Conservation (phyloP, 768 basidiomycete genomes). For the Auricularia sp. region DNA sequence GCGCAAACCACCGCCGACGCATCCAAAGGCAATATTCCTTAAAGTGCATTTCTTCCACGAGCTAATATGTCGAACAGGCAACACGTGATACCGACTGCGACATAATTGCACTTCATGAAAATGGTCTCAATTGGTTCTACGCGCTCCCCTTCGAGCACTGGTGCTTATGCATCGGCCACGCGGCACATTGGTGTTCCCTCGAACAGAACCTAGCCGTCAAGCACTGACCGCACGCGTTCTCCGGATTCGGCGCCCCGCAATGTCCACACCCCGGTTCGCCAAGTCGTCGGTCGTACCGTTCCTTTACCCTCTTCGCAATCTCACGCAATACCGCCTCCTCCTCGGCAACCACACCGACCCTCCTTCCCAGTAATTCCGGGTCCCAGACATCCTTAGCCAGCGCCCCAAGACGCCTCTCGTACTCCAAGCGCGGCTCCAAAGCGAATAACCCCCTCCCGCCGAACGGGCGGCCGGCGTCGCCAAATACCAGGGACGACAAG, state of each 20-base stretch:
- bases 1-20: too few species aligned
- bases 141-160: neutral
- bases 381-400: neutral
- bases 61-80: too few species aligned
- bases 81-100: too few species aligned
- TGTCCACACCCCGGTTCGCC: conserved; percentile 11
- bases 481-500: conserved; percentile 14
- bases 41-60: too few species aligned
- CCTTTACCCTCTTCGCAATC: conserved; percentile 11
- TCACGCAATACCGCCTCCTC: neutral
- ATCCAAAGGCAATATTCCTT: too few species aligned
- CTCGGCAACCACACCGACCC: too few species aligned
- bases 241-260: conserved; percentile 8
- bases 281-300: conserved; percentile 7
- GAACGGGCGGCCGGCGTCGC: conserved; percentile 12
- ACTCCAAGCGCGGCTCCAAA: conserved; percentile 10
- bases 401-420: neutral
- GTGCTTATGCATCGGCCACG: neutral
- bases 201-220: neutral
- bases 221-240: neutral
- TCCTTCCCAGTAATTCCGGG: neutral
- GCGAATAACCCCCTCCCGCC: conserved; percentile 9
- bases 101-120: too few species aligned
- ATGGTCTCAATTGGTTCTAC: neutral
- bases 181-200: neutral